phyloP scores from a whole-genome alignment of 2,329 filamentous ascomycete species.

The Elsinoe necatrix region DNA sequence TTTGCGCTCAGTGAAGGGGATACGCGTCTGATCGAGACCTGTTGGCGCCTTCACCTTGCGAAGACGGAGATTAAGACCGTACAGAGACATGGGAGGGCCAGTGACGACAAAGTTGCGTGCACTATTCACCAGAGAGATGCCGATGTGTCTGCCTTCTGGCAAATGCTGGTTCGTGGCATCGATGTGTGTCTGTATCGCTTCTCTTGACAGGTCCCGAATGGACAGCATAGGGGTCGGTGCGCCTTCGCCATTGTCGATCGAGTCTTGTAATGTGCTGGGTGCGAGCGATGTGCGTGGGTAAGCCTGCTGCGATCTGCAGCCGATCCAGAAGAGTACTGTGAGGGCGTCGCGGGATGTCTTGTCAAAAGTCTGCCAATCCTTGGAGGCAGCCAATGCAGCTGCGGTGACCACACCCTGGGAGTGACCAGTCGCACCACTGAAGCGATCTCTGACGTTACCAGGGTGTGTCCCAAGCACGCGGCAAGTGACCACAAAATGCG shows the following conservation, averaged over 20 bases:
- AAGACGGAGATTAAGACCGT: conserved; percentile 88
- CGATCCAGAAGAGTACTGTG: conserved; percentile 97
- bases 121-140: conserved; percentile 92
- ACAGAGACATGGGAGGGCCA: conserved; percentile 88
- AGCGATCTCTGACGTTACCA: conserved; percentile 73
- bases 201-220: conserved; percentile 81
- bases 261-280: conserved; percentile 84
- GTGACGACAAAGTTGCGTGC: conserved; percentile 95
- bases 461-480: conserved; percentile 84
- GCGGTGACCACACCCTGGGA: conserved; percentile 95
- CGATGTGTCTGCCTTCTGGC: conserved; percentile 83
- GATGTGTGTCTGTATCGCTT: conserved; percentile 91
- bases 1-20: conserved; percentile 93
- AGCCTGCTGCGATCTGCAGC: conserved; percentile 90
- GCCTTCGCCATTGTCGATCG: conserved; percentile 90
- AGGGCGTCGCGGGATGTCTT: conserved; percentile 71
- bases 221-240: conserved; percentile 94
- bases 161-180: conserved; percentile 95
- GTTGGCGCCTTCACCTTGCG: conserved; percentile 96
- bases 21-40: conserved; percentile 89
- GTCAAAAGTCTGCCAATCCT: conserved; percentile 87
- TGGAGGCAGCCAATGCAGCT: conserved; percentile 79
- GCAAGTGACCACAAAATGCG: conserved; percentile 91
- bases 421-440: conserved; percentile 86
- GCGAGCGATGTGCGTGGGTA: conserved; percentile 93